Percentiles rank a stretch among this genome's conserved stretches.
Evolutionary conservation across 176 grass and related monocot species (phyloP).

Genomic region (Rhynchospora pubera): DNA sequence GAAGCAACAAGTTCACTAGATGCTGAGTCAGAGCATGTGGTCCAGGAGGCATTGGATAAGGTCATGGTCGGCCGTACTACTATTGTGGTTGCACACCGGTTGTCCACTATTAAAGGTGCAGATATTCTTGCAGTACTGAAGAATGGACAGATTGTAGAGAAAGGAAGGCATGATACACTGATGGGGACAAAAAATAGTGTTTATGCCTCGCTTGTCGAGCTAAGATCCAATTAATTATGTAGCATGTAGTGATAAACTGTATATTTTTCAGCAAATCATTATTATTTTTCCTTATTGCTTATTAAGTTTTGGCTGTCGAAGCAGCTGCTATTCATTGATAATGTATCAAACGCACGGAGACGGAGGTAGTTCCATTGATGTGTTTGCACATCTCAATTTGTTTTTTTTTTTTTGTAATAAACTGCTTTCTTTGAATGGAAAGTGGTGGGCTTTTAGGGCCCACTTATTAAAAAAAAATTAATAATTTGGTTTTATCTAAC

Average conservation of each 20-base stretch:
- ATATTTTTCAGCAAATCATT: too few relatives aligned
- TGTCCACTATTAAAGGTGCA: constrained; percentile 53
- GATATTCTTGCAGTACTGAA: constrained; percentile 57
- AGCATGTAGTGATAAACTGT: background rate
- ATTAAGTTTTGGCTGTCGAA: background rate
- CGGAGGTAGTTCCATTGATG: background rate
- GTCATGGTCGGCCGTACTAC: constrained; percentile 71
- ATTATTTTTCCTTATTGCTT: background rate
- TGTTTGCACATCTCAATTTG: constrained; percentile 4
- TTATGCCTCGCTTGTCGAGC: constrained; percentile 33
- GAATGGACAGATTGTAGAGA: constrained; percentile 39
- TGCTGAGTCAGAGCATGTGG: constrained; percentile 53
- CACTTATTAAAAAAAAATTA: too few relatives aligned
- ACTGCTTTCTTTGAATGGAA: too few relatives aligned
- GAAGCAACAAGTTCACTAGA: constrained; percentile 62
- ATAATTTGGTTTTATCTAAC: too few relatives aligned
- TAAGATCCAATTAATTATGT: constrained; percentile 4
- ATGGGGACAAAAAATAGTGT: constrained; percentile 39
- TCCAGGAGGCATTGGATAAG: constrained; percentile 53
- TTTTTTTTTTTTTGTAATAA: too few relatives aligned
- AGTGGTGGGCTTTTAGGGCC: too few relatives aligned
- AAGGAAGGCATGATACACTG: constrained; percentile 49
- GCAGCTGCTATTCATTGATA: background rate
- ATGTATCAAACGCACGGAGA: background rate
- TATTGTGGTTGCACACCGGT: constrained; percentile 50